A percentile compares a stretch with the other conserved stretches of the same genome.
Conservation (phyloP, 768 basidiomycete genomes). For the Trametes cingulata region DNA sequence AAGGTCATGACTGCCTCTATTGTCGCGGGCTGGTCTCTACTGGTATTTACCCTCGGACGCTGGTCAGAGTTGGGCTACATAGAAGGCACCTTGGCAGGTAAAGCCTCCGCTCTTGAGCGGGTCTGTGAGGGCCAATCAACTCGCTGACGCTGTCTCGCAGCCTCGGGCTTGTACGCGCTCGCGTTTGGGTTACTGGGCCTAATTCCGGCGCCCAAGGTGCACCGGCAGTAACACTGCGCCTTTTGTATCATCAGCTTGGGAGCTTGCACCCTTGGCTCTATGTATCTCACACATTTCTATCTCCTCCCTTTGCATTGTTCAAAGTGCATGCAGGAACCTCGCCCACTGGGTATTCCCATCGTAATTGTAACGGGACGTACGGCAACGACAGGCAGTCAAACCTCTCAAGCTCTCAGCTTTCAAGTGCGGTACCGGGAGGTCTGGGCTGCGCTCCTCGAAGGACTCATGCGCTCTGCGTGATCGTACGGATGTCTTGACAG, state of each 20-base stretch:
- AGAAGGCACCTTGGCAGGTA: slow-evolving; percentile 64
- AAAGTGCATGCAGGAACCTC: too few relatives aligned
- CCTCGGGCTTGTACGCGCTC: slow-evolving; percentile 68
- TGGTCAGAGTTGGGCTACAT: slow-evolving; percentile 68
- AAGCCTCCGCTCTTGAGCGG: slow-evolving; percentile 14
- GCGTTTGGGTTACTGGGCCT: slow-evolving; percentile 76
- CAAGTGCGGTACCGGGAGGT: too few relatives aligned
- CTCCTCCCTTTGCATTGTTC: not conserved
- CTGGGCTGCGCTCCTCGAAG: too few relatives aligned
- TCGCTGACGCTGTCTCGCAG: slow-evolving; percentile 35
- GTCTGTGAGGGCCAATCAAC: not conserved
- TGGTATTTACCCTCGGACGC: slow-evolving; percentile 62
- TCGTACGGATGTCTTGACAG: too few relatives aligned
- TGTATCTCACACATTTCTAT: slow-evolving; percentile 4
- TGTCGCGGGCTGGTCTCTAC: slow-evolving; percentile 66
- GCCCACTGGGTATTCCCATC: too few relatives aligned
- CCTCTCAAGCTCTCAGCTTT: too few relatives aligned
- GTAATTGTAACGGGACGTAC: too few relatives aligned
- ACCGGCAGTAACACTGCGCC: slow-evolving; percentile 35
- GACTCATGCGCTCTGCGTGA: too few relatives aligned
- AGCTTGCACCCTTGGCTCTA: not conserved
- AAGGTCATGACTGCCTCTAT: slow-evolving; percentile 64
- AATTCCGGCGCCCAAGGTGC: slow-evolving; percentile 61
- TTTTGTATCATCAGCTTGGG: slow-evolving; percentile 6
- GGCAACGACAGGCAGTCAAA: too few relatives aligned